Evolutionary conservation across 2,329 filamentous ascomycete species (phyloP), one percentile per base, ranked within the genome.

Genomic region (Chaetomium olivaceum): DNA sequence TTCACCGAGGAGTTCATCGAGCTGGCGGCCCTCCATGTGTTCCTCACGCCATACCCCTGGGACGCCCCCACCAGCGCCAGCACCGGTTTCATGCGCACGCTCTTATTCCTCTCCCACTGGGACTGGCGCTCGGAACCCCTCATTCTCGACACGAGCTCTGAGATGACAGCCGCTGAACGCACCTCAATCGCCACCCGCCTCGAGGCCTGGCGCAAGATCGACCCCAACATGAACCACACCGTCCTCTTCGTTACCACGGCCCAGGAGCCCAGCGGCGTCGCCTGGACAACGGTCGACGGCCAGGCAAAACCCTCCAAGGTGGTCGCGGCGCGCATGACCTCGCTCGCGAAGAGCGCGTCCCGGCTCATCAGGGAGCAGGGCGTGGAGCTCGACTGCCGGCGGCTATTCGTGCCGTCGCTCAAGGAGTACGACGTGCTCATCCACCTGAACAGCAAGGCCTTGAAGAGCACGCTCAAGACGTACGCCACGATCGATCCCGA

Each of bases 111-210:
- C 16, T 87, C 93, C 1, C 85, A 88, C 51, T 99, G 95, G 93
- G 92, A 98, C 76, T 99, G 95, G 95, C 87, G 91, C 31, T 83
- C 88, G 8, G 89, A 93, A 61, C 91, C 95, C 1, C 82, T 98
- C 36, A 83, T 97, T 39, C 83, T 97, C 29, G 92, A 97, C 76
- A 84, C 92, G 29, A 85, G 87, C 12, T 85, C 83, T 67, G 85
- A 87, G 16, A 82, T 96, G 73, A 85, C 85, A 8, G 77, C 81
- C 8, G 80, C 85, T 12, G 86, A 90, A 33, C 82, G 89, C 12
- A 79, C 85, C 36, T 80, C 82, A 2, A 88, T 95, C 68, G 83
- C 83, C 46, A 91, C 88, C 4, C 87, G 90, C 23, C 89, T 98
- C 65, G 87, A 92, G 67, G 89, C 90, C 16, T 96, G 92, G 92